These are phyloP conservation scores for Aspergillus spinulosporus DNA, from an alignment of 2,329 filamentous ascomycete genomes.

Conservation along the genomic window DNA sequence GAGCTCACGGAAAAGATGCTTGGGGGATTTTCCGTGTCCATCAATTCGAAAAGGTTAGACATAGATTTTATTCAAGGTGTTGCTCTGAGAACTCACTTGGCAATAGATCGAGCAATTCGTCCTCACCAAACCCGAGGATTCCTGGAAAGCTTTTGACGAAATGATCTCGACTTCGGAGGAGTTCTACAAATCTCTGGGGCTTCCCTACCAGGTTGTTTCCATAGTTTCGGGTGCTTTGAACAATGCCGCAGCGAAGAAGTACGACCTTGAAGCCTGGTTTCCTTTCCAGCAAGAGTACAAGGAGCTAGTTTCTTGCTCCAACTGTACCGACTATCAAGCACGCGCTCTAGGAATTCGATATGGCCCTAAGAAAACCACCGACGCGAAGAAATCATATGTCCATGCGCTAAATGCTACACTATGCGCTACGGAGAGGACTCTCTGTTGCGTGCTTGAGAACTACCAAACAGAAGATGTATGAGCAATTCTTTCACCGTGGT, in stretches of 20 bases:
- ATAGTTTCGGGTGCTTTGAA: conserved; percentile 97
- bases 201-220: conserved; percentile 88
- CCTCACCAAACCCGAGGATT: conserved; percentile 80
- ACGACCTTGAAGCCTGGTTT: conserved; percentile 95
- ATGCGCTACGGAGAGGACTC: conserved; percentile 84
- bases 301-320: conserved; percentile 94
- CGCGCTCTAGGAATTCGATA: conserved; percentile 90
- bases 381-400: conserved; percentile 87
- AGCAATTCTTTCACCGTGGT: conserved; percentile 9
- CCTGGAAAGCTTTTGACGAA: conserved; percentile 87
- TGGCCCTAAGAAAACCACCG: conserved; percentile 81
- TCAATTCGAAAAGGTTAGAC: conserved; percentile 83
- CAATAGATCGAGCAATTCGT: conserved; percentile 72
- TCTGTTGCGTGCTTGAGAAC: conserved; percentile 96
- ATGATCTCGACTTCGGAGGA: conserved; percentile 92
- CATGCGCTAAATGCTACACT: conserved; percentile 90
- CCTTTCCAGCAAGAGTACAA: conserved; percentile 97
- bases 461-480: conserved; percentile 84
- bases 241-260: conserved; percentile 87
- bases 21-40: conserved; percentile 99
- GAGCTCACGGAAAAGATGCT: conserved; percentile 85
- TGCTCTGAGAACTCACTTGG: conserved; percentile 13
- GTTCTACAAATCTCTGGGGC: conserved; percentile 85
- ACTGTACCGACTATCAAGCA: conserved; percentile 97
- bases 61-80: background rate